Evolutionary conservation across 495 filamentous ascomycete genomes (phyloP).

Genomic region (Tuber calosporum): DNA sequence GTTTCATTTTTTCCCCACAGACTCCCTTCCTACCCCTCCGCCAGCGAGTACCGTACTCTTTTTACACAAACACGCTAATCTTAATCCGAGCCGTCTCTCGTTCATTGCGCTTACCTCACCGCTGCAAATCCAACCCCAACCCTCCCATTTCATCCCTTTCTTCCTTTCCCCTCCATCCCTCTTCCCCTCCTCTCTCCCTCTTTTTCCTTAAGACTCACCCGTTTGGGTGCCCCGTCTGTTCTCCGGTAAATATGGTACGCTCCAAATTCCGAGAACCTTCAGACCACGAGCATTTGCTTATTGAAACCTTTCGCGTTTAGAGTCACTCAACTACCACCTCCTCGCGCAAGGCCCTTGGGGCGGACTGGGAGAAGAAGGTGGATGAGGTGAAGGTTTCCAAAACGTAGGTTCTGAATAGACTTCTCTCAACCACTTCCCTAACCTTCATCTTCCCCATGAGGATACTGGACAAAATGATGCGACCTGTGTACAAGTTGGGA

Average conservation of each 20-base stretch:
- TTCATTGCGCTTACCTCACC: background rate
- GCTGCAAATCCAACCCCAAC: conserved; percentile 7
- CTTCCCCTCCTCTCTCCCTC: conserved; percentile 13
- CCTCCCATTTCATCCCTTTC: conserved; percentile 20
- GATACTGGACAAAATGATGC: conserved; percentile 63
- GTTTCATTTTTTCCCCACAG: no score
- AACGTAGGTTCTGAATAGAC: conserved; percentile 56
- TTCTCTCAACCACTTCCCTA: conserved; percentile 15
- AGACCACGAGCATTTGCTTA: conserved; percentile 23
- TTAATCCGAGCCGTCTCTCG: background rate
- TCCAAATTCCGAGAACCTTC: conserved; percentile 8
- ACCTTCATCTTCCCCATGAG: conserved; percentile 12
- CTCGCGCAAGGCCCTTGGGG: conserved; percentile 30
- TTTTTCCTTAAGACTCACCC: background rate
- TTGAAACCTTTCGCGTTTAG: conserved; percentile 17
- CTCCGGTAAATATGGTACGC: conserved; percentile 32
- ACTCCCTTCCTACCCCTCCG: conserved; percentile 28
- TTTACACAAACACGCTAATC: background rate
- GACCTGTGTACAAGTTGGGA: conserved; percentile 86
- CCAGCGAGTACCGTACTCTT: background rate
- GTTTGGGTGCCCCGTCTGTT: conserved; percentile 16
- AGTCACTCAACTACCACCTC: conserved; percentile 30
- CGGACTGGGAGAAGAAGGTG: conserved; percentile 66
- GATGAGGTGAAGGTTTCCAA: conserved; percentile 84
- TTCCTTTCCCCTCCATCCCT: conserved; percentile 4